A percentile compares a stretch with the other conserved stretches of the same genome.
Evolutionary conservation across 371 early-diverging fungal species (phyloP).

Genomic region (Enterocytospora artemiae): DNA sequence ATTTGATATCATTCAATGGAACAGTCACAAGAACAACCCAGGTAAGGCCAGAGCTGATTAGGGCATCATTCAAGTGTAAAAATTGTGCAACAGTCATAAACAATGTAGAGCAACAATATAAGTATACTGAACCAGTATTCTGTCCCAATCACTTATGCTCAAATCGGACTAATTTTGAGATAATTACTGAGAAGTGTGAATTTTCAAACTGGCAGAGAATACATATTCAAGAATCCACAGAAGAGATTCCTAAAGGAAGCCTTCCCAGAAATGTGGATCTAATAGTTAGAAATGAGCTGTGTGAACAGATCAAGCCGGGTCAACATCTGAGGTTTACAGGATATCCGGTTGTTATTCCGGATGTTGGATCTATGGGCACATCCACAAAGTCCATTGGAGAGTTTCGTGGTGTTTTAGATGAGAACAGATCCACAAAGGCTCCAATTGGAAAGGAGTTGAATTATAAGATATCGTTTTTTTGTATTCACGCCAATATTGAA

Average conservation of each 20-base stretch:
- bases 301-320: conserved; percentile 89
- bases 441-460: conserved; percentile 36
- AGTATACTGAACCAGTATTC: conserved; percentile 84
- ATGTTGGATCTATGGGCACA: conserved; percentile 46
- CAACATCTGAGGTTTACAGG: conserved; percentile 82
- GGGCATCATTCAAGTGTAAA: conserved; percentile 78
- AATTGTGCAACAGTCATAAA: conserved; percentile 72
- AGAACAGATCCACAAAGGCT: conserved; percentile 12
- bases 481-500: conserved; percentile 12
- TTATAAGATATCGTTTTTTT: conserved; percentile 41
- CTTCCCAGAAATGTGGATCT: conserved; percentile 94
- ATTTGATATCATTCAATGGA: conserved; percentile 73
- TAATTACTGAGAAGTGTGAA: conserved; percentile 70
- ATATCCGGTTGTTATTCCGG: conserved; percentile 78
- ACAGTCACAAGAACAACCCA: conserved; percentile 94
- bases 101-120: conserved; percentile 82
- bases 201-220: conserved; percentile 96
- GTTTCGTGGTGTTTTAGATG: conserved; percentile 14
- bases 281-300: conserved; percentile 81
- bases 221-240: conserved; percentile 86
- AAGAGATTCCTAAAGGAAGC: conserved; percentile 87
- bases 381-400: conserved; percentile 24
- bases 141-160: conserved; percentile 77
- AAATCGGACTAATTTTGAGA: conserved; percentile 71
- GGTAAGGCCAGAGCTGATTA: conserved; percentile 85